A percentile compares a stretch with the other conserved stretches of the same genome.
Evolutionary conservation across 257 asterid genomes (phyloP).

Genomic region (Cruciata laevipes): DNA sequence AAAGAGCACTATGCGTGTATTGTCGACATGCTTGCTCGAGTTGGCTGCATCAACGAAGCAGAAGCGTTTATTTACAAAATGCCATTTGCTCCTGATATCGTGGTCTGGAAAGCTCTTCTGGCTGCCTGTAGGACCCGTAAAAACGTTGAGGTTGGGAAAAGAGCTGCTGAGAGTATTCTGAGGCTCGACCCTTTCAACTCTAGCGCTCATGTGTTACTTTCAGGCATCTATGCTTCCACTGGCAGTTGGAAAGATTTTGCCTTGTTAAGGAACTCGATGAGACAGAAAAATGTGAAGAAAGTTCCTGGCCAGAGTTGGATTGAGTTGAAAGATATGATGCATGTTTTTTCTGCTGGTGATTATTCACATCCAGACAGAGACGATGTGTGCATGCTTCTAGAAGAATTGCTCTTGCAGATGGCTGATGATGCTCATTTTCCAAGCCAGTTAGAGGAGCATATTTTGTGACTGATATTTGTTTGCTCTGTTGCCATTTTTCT

Average conservation of each 20-base stretch:
- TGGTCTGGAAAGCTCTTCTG: constrained; percentile 59
- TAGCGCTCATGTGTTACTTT: constrained; percentile 56
- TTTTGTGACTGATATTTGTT: background rate
- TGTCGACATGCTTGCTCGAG: constrained; percentile 66
- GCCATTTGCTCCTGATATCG: constrained; percentile 43
- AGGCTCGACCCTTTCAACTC: constrained; percentile 51
- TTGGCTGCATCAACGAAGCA: constrained; percentile 53
- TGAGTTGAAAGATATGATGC: constrained; percentile 37
- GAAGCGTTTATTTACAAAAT: constrained; percentile 43
- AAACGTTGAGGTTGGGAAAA: constrained; percentile 49
- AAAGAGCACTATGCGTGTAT: constrained; percentile 64
- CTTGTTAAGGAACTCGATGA: constrained; percentile 46
- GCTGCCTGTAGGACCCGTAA: constrained; percentile 55
- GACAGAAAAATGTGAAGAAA: constrained; percentile 49
- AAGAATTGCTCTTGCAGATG: constrained; percentile 55
- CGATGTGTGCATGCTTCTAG: constrained; percentile 33
- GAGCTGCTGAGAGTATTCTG: constrained; percentile 53
- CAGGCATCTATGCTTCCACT: constrained; percentile 51
- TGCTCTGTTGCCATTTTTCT: no score
- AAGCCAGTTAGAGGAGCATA: background rate
- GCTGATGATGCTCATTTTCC: constrained; percentile 39
- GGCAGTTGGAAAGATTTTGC: constrained; percentile 64
- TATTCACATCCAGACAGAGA: constrained; percentile 48
- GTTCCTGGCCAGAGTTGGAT: constrained; percentile 72
- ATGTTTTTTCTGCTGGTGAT: constrained; percentile 57